phyloP scores from a whole-genome alignment of 805 yeast species.

The Candida easanensis region DNA sequence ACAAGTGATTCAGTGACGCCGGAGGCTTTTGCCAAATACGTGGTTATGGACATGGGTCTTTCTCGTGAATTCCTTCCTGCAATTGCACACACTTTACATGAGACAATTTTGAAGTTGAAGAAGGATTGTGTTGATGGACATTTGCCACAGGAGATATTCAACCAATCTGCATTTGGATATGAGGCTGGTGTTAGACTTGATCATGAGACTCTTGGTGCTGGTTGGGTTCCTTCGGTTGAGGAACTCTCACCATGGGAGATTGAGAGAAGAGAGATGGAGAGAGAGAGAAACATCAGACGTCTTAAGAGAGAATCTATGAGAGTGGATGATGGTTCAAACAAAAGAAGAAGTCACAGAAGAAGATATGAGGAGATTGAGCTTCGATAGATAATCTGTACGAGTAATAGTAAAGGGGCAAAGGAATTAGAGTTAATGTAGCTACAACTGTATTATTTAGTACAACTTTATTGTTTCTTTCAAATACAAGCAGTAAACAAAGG shows the following conservation, averaged over 20 bases:
- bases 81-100: conserved; percentile 83
- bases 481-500: too few species aligned
- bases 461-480: too few species aligned
- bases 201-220: conserved; percentile 71
- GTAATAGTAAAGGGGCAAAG: too few species aligned
- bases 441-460: too few species aligned
- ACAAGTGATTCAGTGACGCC: conserved; percentile 49
- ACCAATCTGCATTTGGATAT: conserved; percentile 59
- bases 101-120: conserved; percentile 69
- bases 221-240: conserved; percentile 88
- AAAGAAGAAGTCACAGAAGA: conserved; percentile 40
- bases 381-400: too few species aligned
- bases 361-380: conserved; percentile 47
- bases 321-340: conserved; percentile 48
- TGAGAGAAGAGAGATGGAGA: conserved; percentile 91
- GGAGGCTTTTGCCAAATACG: conserved; percentile 75
- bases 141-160: conserved; percentile 47
- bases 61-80: conserved; percentile 86
- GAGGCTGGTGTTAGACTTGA: conserved; percentile 71
- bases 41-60: conserved; percentile 83
- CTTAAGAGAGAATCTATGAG: conserved; percentile 88
- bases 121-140: conserved; percentile 78
- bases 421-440: too few species aligned
- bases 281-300: conserved; percentile 88
- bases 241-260: conserved; percentile 87